Percentiles rank a stretch among this genome's conserved stretches.
phyloP scores from a whole-genome alignment of 108 stramenopile genomes.

The Licmophora abbreviata region DNA sequence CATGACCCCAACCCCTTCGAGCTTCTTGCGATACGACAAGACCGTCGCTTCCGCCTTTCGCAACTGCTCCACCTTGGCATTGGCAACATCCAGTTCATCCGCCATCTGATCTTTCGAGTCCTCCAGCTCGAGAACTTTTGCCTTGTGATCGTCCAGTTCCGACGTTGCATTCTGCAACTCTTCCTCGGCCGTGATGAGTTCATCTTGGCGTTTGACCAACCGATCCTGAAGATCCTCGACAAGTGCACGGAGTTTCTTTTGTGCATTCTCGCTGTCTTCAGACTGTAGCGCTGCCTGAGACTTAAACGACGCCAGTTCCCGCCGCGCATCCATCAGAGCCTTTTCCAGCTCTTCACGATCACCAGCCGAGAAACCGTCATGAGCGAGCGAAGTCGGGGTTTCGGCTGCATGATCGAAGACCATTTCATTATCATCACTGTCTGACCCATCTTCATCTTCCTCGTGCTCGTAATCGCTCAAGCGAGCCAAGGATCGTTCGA shows the following conservation, averaged over 20 bases:
- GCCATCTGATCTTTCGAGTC: conserved; percentile 70
- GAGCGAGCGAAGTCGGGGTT: conserved; percentile 3
- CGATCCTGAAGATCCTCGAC: conserved; percentile 78
- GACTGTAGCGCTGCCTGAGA: conserved; percentile 32
- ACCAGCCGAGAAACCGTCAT: conserved; percentile 18
- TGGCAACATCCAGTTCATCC: conserved; percentile 79
- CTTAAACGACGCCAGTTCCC: conserved; percentile 60
- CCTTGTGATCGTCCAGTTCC: conserved; percentile 53
- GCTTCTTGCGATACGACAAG: conserved; percentile 64
- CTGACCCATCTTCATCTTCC: conserved; percentile 24
- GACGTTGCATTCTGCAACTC: conserved; percentile 41
- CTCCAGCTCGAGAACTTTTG: conserved; percentile 49
- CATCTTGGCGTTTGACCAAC: conserved; percentile 59
- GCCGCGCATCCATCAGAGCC: conserved; percentile 45
- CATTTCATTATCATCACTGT: conserved; percentile 37
- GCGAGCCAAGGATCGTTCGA: conserved; percentile 49
- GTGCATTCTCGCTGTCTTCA: conserved; percentile 64
- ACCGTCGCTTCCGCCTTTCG: conserved; percentile 75
- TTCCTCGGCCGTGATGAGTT: conserved; percentile 54
- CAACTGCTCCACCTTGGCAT: conserved; percentile 70
- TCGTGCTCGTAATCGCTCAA: conserved; percentile 40
- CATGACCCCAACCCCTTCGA: conserved; percentile 61
- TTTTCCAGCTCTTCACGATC: conserved; percentile 42
- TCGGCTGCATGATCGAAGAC: conserved; percentile 27
- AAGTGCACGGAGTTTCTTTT: conserved; percentile 62